phyloP scores from a whole-genome alignment of 2,329 filamentous ascomycete species.

The Hypoxylon sp. region DNA sequence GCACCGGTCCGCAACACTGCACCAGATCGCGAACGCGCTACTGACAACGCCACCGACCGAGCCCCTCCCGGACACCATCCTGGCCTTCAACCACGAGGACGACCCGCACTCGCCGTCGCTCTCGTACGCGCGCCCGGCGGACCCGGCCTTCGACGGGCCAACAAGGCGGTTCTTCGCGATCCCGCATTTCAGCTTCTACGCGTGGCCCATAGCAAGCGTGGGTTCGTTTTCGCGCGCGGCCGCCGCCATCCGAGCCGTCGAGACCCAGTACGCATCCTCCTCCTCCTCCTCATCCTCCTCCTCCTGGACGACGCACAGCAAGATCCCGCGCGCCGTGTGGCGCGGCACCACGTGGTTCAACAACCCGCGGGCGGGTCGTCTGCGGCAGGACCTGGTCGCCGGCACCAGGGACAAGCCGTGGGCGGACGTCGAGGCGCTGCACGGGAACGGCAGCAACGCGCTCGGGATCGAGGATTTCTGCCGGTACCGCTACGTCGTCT shows the following conservation, averaged over 20 bases:
- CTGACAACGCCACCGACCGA: slow-evolving; percentile 55
- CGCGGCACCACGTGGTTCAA: slow-evolving; percentile 62
- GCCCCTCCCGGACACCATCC: slow-evolving; percentile 58
- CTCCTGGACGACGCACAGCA: slow-evolving; percentile 45
- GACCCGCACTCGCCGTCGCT: slow-evolving; percentile 54
- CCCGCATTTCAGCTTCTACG: slow-evolving; percentile 65
- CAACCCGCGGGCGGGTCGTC: slow-evolving; percentile 51
- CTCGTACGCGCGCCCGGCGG: slow-evolving; percentile 57
- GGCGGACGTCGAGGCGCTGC: slow-evolving; percentile 58
- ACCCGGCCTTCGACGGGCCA: slow-evolving; percentile 45
- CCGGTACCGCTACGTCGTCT: slow-evolving; percentile 59
- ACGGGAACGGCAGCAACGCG: slow-evolving; percentile 53
- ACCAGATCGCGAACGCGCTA: slow-evolving; percentile 62
- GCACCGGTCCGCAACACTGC: slow-evolving; percentile 60
- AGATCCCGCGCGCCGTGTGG: slow-evolving; percentile 58
- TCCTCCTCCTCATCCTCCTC: too few species aligned
- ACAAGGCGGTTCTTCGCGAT: slow-evolving; percentile 56
- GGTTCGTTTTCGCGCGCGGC: slow-evolving; percentile 54
- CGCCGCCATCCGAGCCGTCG: slow-evolving; percentile 49
- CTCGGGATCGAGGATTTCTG: slow-evolving; percentile 61
- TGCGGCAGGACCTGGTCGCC: slow-evolving; percentile 53
- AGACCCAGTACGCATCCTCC: too few species aligned
- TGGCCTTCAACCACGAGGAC: slow-evolving; percentile 62
- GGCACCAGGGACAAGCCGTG: slow-evolving; percentile 50
- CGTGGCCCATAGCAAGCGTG: slow-evolving; percentile 61